Conservation (phyloP, 345 rosid species). For the Mallotus nudiflorus region DNA sequence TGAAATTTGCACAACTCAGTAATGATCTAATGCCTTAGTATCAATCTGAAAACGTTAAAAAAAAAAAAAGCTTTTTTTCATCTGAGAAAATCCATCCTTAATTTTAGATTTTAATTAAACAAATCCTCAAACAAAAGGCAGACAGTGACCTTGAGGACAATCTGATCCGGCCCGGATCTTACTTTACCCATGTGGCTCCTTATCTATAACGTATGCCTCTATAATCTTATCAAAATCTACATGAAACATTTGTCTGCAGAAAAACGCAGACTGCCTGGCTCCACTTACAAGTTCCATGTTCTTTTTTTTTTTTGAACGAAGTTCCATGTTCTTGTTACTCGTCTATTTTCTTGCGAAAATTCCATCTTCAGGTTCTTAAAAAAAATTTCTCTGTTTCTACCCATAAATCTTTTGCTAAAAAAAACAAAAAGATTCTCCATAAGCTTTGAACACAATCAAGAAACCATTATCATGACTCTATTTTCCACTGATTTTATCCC, state of each 20-base stretch:
- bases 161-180: conserved; percentile 1
- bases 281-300: neutral
- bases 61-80: too few relatives aligned
- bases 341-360: neutral
- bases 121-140: too few relatives aligned
- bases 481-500: conserved; percentile 39
- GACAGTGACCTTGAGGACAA: neutral
- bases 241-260: neutral
- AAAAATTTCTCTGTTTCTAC: neutral
- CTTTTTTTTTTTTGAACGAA: too few relatives aligned
- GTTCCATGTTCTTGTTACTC: too few relatives aligned
- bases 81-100: too few relatives aligned
- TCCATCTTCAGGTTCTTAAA: conserved; percentile 7
- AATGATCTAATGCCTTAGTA: too few relatives aligned
- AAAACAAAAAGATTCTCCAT: conserved; percentile 12
- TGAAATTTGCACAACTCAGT: too few relatives aligned
- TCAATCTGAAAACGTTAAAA: too few relatives aligned
- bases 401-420: neutral
- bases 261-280: neutral
- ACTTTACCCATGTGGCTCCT: neutral
- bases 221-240: conserved; percentile 7
- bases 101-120: too few relatives aligned
- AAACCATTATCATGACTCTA: conserved; percentile 28
- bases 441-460: conserved; percentile 10
- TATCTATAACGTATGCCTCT: conserved; percentile 21